Percentiles rank a stretch among this genome's conserved stretches.
Conservation (phyloP, 2,329 filamentous ascomycete genomes). For the Verticillium nonalfalfae region DNA sequence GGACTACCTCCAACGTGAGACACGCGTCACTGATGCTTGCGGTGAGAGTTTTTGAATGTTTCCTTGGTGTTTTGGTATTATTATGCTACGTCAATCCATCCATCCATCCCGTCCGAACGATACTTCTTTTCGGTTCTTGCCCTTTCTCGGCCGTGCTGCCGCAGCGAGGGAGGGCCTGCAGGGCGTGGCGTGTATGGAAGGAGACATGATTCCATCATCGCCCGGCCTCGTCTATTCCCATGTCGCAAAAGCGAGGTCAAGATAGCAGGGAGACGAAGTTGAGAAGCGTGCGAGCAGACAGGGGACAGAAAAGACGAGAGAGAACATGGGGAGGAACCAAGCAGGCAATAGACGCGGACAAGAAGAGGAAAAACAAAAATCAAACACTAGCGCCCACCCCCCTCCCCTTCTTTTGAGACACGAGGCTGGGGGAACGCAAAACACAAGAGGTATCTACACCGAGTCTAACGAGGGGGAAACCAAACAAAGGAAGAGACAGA, state of each 20-base stretch:
- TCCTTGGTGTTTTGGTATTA: neutral
- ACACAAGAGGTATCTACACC: neutral
- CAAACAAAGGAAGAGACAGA: too few relatives aligned
- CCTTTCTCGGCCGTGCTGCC: neutral
- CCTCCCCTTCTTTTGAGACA: too few relatives aligned
- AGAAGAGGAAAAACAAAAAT: neutral
- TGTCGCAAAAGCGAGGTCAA: too few relatives aligned
- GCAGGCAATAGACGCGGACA: neutral
- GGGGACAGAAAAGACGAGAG: too few relatives aligned
- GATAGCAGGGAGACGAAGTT: too few relatives aligned
- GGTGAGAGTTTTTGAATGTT: neutral
- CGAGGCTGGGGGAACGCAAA: too few relatives aligned
- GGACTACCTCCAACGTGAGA: neutral
- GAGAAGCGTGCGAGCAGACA: too few relatives aligned
- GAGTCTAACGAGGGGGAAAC: neutral
- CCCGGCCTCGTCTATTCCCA: neutral
- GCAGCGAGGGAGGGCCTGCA: neutral
- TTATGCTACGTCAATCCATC: neutral
- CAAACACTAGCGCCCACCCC: neutral
- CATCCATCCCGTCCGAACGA: too few relatives aligned
- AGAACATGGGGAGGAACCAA: too few relatives aligned
- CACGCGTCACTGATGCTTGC: neutral
- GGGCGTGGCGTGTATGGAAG: neutral
- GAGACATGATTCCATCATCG: neutral
- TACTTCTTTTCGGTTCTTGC: neutral